These are phyloP conservation scores for Taphrina pruni DNA, from an alignment of 1,139 yeast genomes.

Conservation along the genomic window DNA sequence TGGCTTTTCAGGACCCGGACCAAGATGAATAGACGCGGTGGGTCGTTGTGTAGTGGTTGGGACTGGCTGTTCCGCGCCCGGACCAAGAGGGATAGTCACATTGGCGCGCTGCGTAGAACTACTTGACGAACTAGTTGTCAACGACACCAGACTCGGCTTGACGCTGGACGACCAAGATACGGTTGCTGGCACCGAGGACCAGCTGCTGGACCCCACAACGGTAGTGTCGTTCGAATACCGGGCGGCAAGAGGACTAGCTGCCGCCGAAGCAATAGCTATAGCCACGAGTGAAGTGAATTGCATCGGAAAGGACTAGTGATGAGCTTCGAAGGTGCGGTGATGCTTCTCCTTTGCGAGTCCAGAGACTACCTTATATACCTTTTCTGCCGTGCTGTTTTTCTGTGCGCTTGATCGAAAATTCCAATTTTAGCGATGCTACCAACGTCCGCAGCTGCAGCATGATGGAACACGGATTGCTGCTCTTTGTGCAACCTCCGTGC, in stretches of 20 bases:
- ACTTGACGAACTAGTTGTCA: no score
- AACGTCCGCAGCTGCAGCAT: background rate
- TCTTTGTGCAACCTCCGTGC: background rate
- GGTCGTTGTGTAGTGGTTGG: background rate
- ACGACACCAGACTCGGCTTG: background rate
- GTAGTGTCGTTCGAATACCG: conserved; percentile 4
- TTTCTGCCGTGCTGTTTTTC: background rate
- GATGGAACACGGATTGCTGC: background rate
- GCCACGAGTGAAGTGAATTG: background rate
- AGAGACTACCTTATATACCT: background rate
- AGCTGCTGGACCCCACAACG: background rate
- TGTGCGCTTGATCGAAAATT: background rate
- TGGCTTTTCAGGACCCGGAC: background rate
- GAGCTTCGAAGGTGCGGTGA: background rate
- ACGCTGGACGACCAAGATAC: background rate
- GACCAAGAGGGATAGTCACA: no score
- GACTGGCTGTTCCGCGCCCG: background rate
- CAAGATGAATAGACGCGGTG: no score
- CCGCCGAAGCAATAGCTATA: background rate
- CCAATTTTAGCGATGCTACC: background rate
- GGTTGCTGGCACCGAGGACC: background rate
- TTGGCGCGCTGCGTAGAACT: no score
- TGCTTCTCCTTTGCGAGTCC: background rate
- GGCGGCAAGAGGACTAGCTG: conserved; percentile 8
- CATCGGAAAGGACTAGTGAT: conserved; percentile 4